A percentile compares a stretch with the other conserved stretches of the same genome.
phyloP scores from a whole-genome alignment of 2,329 filamentous ascomycete species.

The Amauroascus verrucosus region DNA sequence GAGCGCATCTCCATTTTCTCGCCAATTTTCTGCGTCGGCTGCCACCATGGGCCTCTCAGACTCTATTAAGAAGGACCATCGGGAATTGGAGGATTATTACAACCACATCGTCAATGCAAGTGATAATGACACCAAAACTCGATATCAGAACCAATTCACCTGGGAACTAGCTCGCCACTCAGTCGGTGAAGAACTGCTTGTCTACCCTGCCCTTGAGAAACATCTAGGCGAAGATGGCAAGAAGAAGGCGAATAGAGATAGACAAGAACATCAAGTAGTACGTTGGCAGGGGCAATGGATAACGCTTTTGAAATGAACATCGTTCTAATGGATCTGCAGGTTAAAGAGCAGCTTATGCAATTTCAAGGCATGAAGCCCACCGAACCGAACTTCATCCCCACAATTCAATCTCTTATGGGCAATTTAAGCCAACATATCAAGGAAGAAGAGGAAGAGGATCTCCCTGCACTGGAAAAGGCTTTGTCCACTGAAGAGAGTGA shows the following conservation, averaged over 20 bases:
- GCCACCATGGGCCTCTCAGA: constrained; percentile 24
- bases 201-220: constrained; percentile 47
- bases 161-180: constrained; percentile 45
- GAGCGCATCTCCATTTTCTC: neutral
- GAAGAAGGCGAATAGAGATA: constrained; percentile 31
- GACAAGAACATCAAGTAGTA: constrained; percentile 12
- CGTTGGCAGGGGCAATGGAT: neutral
- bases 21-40: constrained; percentile 3
- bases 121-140: constrained; percentile 34
- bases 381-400: constrained; percentile 32
- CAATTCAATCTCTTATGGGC: constrained; percentile 34
- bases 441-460: constrained; percentile 40
- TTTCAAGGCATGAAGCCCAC: constrained; percentile 38
- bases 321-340: constrained; percentile 24
- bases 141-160: constrained; percentile 43
- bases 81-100: constrained; percentile 35
- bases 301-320: neutral
- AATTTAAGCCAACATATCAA: constrained; percentile 39
- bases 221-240: constrained; percentile 36
- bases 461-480: constrained; percentile 38
- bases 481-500: constrained; percentile 27
- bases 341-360: constrained; percentile 40
- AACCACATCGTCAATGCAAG: constrained; percentile 34
- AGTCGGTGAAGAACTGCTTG: constrained; percentile 42
- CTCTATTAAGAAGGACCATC: constrained; percentile 35